phyloP scores from a whole-genome alignment of 108 stramenopile genomes.

The Discostella pseudostelligera region DNA sequence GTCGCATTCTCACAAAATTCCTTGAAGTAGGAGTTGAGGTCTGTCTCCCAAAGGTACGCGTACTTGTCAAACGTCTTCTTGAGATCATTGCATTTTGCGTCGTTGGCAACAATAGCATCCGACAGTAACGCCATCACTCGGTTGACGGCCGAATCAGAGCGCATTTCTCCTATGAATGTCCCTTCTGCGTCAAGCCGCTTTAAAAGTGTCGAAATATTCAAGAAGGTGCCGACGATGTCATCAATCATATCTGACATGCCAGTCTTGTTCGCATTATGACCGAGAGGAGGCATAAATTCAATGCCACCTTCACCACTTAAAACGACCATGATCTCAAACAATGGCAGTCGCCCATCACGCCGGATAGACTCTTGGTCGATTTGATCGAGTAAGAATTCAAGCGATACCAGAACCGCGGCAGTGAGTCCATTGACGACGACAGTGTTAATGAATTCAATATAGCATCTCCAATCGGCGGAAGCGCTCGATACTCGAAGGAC shows the following conservation, averaged over 20 bases:
- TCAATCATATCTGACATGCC: slow-evolving; percentile 72
- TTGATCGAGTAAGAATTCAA: slow-evolving; percentile 72
- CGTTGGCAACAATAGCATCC: slow-evolving; percentile 56
- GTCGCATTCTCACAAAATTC: slow-evolving; percentile 73
- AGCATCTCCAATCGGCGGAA: slow-evolving; percentile 80
- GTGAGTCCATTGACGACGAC: slow-evolving; percentile 80
- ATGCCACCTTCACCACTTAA: slow-evolving; percentile 54
- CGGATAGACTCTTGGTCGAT: slow-evolving; percentile 61
- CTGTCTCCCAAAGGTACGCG: slow-evolving; percentile 74
- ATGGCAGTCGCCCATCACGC: slow-evolving; percentile 60
- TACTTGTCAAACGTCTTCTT: slow-evolving; percentile 69
- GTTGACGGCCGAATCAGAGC: slow-evolving; percentile 64
- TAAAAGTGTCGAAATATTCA: slow-evolving; percentile 73
- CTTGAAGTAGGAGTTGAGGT: slow-evolving; percentile 64
- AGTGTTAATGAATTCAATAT: slow-evolving; percentile 83
- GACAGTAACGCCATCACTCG: slow-evolving; percentile 65
- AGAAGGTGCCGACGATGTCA: slow-evolving; percentile 72
- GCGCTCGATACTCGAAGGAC: slow-evolving; percentile 62
- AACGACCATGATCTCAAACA: slow-evolving; percentile 79
- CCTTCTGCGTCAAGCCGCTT: slow-evolving; percentile 86
- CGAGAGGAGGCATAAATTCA: slow-evolving; percentile 58
- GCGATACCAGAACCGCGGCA: slow-evolving; percentile 57
- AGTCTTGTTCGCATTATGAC: slow-evolving; percentile 35
- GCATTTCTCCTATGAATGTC: slow-evolving; percentile 81
- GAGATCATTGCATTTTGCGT: slow-evolving; percentile 60